Conservation (phyloP, 73 alveolate species). For the Tetrahymena thermophila region DNA sequence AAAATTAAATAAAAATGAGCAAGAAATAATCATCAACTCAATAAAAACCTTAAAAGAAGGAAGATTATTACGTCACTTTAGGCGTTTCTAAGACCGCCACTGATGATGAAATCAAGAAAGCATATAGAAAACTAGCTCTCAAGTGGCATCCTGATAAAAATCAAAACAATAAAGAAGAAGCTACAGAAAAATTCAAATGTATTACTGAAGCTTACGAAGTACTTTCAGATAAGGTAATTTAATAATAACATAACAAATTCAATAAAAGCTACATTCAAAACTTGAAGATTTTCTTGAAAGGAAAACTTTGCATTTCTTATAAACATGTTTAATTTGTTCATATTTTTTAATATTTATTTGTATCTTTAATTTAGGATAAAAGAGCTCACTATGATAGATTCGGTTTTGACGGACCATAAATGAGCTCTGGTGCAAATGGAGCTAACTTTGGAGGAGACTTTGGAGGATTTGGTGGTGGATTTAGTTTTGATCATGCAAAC, state of each 20-base stretch:
- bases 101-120: slow-evolving; percentile 66
- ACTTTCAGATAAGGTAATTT: slow-evolving; percentile 56
- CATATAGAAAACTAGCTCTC: slow-evolving; percentile 74
- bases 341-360: background rate
- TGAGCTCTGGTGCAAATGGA: background rate
- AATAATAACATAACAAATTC: background rate
- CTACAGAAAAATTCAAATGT: slow-evolving; percentile 82
- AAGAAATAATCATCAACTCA: background rate
- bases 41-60: slow-evolving; percentile 40
- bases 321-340: background rate
- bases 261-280: too few relatives aligned
- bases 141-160: slow-evolving; percentile 96
- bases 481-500: slow-evolving; percentile 68
- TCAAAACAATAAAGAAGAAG: slow-evolving; percentile 80
- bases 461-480: slow-evolving; percentile 54
- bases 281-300: too few relatives aligned
- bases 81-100: slow-evolving; percentile 70
- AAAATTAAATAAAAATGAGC: background rate
- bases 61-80: slow-evolving; percentile 69
- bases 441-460: slow-evolving; percentile 42
- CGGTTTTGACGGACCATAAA: slow-evolving; percentile 78
- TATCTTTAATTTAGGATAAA: slow-evolving; percentile 46
- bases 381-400: slow-evolving; percentile 83
- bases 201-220: slow-evolving; percentile 93
- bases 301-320: too few relatives aligned